Evolutionary conservation across 495 filamentous ascomycete genomes (phyloP).

Genomic region (Aspergillus affinis): DNA sequence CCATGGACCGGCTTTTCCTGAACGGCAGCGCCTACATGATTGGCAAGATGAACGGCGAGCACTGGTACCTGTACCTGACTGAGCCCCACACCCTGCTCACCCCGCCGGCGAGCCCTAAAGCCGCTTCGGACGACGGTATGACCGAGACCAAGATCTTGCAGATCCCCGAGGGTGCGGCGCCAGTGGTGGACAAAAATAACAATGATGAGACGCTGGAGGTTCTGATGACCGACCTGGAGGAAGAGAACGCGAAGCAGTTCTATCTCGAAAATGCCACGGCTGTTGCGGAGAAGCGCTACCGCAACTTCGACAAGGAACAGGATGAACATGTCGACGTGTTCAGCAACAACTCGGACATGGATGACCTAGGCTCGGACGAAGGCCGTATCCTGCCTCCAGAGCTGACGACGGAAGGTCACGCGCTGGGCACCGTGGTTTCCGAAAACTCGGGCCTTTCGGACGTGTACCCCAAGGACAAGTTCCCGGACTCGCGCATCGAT

Average conservation of each 20-base stretch:
- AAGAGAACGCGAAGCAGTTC: slow-evolving; percentile 91
- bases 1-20: slow-evolving; percentile 83
- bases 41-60: slow-evolving; percentile 99
- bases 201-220: slow-evolving; percentile 94
- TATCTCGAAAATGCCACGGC: slow-evolving; percentile 90
- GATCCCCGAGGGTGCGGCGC: slow-evolving; percentile 35
- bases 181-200: slow-evolving; percentile 44
- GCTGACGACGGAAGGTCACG: slow-evolving; percentile 88
- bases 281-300: slow-evolving; percentile 78
- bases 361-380: slow-evolving; percentile 53
- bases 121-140: slow-evolving; percentile 42
- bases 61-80: slow-evolving; percentile 98
- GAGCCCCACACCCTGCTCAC: slow-evolving; percentile 78
- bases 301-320: slow-evolving; percentile 44
- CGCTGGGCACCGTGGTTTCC: slow-evolving; percentile 89
- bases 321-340: slow-evolving; percentile 75
- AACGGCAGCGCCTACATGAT: slow-evolving; percentile 99
- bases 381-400: slow-evolving; percentile 65
- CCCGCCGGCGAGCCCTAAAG: slow-evolving; percentile 75
- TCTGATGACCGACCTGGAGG: slow-evolving; percentile 96
- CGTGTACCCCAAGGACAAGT: slow-evolving; percentile 81
- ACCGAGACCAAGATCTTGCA: slow-evolving; percentile 72
- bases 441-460: slow-evolving; percentile 86
- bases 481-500: slow-evolving; percentile 92
- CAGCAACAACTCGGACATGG: slow-evolving; percentile 70